A percentile compares a stretch with the other conserved stretches of the same genome.
Conservation (phyloP, 108 stramenopile genomes). For the Aureococcus anophagefferens region DNA sequence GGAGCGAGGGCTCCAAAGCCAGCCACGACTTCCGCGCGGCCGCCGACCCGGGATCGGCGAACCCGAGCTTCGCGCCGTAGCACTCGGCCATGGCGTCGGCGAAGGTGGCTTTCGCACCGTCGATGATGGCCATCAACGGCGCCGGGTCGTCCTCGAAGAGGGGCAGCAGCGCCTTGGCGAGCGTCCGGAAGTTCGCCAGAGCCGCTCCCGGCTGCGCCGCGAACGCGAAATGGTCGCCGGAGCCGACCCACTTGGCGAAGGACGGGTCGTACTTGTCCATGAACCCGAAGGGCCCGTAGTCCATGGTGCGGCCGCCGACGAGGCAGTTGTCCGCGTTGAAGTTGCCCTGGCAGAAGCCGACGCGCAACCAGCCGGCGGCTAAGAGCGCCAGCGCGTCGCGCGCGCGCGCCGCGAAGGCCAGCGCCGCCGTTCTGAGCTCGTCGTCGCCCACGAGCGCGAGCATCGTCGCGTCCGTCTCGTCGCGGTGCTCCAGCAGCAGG, state of each 20-base stretch:
- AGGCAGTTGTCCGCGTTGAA: conserved; percentile 88
- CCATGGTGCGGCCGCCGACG: conserved; percentile 73
- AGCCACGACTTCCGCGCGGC: background rate
- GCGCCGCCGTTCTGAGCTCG: conserved; percentile 28
- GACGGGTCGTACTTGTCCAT: conserved; percentile 67
- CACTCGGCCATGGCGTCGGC: background rate
- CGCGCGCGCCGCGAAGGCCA: conserved; percentile 40
- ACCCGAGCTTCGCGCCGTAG: background rate
- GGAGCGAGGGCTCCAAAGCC: conserved; percentile 2
- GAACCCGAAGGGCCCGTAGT: conserved; percentile 91
- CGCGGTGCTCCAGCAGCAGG: conserved; percentile 51
- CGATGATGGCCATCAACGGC: background rate
- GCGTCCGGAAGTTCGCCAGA: conserved; percentile 44
- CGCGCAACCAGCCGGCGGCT: conserved; percentile 56
- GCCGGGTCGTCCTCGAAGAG: no score
- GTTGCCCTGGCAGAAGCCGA: conserved; percentile 89
- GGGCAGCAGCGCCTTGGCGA: conserved; percentile 41
- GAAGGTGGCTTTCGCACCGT: background rate
- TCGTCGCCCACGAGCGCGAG: conserved; percentile 7
- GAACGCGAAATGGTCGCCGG: conserved; percentile 75
- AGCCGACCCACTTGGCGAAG: conserved; percentile 71
- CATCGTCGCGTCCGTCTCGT: conserved; percentile 38
- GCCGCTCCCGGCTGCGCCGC: conserved; percentile 74
- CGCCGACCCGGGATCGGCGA: background rate
- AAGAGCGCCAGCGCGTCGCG: conserved; percentile 12